Evolutionary conservation across 805 yeast species (phyloP).

Genomic region (Candida multigemmis): DNA sequence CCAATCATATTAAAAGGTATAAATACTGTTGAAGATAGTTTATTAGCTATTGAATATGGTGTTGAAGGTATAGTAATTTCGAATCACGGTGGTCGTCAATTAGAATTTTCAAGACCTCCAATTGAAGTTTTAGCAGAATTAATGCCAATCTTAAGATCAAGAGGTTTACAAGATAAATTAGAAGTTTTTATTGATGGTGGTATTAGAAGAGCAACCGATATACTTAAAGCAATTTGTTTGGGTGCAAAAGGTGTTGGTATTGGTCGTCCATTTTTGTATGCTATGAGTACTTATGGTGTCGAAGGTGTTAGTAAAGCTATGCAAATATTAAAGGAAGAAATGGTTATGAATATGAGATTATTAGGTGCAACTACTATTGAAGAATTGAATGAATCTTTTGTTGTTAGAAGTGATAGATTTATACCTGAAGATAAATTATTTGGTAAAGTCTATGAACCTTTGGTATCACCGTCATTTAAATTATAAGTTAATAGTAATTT

Average conservation of each 20-base stretch:
- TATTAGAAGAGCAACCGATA: slow-evolving; percentile 65
- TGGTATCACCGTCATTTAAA: slow-evolving; percentile 46
- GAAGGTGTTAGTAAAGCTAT: slow-evolving; percentile 62
- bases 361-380: slow-evolving; percentile 47
- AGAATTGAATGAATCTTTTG: slow-evolving; percentile 47
- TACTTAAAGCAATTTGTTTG: slow-evolving; percentile 65
- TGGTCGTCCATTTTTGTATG: slow-evolving; percentile 70
- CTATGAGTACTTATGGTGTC: slow-evolving; percentile 74
- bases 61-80: slow-evolving; percentile 59
- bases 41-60: slow-evolving; percentile 48
- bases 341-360: slow-evolving; percentile 56
- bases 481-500: too few relatives aligned
- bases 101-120: slow-evolving; percentile 55
- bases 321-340: slow-evolving; percentile 51
- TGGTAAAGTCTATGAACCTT: slow-evolving; percentile 45
- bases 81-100: slow-evolving; percentile 69
- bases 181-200: slow-evolving; percentile 75
- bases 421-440: slow-evolving; percentile 52
- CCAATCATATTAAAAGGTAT: slow-evolving; percentile 51
- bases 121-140: slow-evolving; percentile 54
- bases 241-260: slow-evolving; percentile 74
- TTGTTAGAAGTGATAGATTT: slow-evolving; percentile 44
- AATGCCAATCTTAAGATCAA: slow-evolving; percentile 31
- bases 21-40: slow-evolving; percentile 58
- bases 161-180: slow-evolving; percentile 37